Base-by-base conservation (phyloP, 1,284 basidiomycete species). In the Microbotryomycetes sp. region DNA sequence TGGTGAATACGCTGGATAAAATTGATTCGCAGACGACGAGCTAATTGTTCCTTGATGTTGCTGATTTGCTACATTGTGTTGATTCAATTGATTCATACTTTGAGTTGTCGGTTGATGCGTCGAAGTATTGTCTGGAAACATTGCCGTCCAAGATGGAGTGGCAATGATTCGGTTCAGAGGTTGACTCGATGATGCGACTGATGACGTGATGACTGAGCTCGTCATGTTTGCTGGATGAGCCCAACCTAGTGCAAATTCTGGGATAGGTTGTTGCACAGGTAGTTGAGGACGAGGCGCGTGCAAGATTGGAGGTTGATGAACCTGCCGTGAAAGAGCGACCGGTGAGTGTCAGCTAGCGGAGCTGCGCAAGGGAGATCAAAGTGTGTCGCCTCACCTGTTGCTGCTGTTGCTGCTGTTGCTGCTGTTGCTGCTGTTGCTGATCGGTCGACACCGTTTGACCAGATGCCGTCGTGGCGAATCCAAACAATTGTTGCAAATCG, bases 121-220 rank as follows among this genome's bases (percentile, higher is more conserved):
- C 2, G 30, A 49, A n/a, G 19, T 26, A 6, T 46, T 19, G 15
- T 63, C 57, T 4, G 54, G 31, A 50, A 64, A 64, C 22, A 62
- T 45, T 9, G 59, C 58, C 0, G 65, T 62, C 60, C 65, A 66
- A 0, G 62, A 59, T 0, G 65, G 62, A 0, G 65, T 67, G 15
- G 60, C 60, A 28, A 63, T 60, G 58, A 62, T 67, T 23, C 62
- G 59, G 30, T 32, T 62, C 22, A 56, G 50, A 9, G 36, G 36
- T 42, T 42, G 36, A 9, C 12, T 19, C 19, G 36, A 42, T 19
- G 36, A 42, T 9, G 12, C 36, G 19, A 42, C 36, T 42, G 36
- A 42, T 19, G 36, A 42, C 12, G 12, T 19, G 19, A 42, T 42
- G 36, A 42, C 36, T 12, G 36, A 42, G 19, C 36, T 42, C 36